These are phyloP conservation scores for Trametes sanguinea DNA, from an alignment of 768 basidiomycete species.

Conservation along the genomic window DNA sequence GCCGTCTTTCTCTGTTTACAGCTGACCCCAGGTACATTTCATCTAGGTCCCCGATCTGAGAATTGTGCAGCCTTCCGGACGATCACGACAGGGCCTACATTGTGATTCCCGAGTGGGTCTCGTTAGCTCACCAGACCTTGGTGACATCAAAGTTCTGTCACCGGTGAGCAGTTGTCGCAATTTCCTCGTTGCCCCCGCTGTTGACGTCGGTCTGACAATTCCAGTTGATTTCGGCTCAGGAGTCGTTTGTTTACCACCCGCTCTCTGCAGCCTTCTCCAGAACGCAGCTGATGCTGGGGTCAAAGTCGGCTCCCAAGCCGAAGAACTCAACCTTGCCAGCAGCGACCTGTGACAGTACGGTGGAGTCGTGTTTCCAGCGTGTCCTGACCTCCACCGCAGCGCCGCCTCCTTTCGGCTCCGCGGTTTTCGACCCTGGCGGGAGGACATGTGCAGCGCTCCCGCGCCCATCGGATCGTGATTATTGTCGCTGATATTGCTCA, in stretches of 20 bases:
- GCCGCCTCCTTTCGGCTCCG: not conserved
- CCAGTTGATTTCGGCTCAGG: no score
- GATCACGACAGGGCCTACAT: constrained; percentile 6
- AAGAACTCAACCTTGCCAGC: no score
- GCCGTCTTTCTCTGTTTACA: not conserved
- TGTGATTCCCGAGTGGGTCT: not conserved
- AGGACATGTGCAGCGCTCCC: not conserved
- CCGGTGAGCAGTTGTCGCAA: no score
- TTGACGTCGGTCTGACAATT: no score
- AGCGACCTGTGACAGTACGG: no score
- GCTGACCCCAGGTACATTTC: not conserved
- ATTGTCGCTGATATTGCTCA: not conserved
- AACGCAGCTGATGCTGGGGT: no score
- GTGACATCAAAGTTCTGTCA: no score
- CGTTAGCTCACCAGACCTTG: no score
- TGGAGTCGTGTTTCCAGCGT: not conserved
- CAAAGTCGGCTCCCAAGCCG: no score
- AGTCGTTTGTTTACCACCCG: no score
- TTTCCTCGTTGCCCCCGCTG: no score
- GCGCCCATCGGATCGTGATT: not conserved
- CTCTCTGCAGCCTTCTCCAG: no score
- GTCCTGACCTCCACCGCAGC: not conserved
- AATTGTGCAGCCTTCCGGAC: not conserved
- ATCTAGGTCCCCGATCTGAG: not conserved
- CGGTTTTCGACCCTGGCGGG: not conserved